Base-by-base conservation (phyloP, 1,139 yeast species). In the Debaryomyces sp. region DNA sequence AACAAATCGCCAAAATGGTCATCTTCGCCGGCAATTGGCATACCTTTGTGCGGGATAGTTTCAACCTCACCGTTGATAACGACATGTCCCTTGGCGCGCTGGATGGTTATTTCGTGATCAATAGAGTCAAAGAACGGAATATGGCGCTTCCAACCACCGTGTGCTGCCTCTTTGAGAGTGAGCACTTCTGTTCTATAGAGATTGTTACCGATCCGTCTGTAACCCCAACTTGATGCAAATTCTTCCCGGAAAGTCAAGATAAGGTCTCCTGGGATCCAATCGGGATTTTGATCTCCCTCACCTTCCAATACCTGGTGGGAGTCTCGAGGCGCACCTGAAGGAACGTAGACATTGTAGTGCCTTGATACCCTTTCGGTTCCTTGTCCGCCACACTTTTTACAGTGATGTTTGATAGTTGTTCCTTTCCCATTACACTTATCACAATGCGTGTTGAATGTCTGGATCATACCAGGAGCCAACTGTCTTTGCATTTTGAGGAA, bases 391-490 rank as follows among this genome's bases (percentile, higher is more conserved):
- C 99, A 94, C 24, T 64, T 68, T 21, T 72, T 64, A 73, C 99
- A 94, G 40, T 79, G 77, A 54, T 84, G 73, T 44, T 78, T 72
- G 43, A 90, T 85, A 10, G 76, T 70, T 48, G 81, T 73, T 9
- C 99, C 99, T 46, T 75, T 72, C 33, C 99, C 99, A 13, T 75
- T 71, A 74, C 99, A 94, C 48, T 71, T 72, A 50, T 87, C 91
- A 76, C 99, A 94, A 12, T 77, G 77, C 45, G 84, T 80, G 62
- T 89, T 92, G 57, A 91, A 78, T 54, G 87, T 89, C 66, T 92
- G 98, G 52, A 89, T 73, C 90, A 94, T 89, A 6, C 94, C 94
- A 8, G 96, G 96, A 0, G 90, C 97, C 54, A 94, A 68, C 65
- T 91, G 96, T 54, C 87, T 77, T 47, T 83, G 78, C 48, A 86